Base-by-base conservation (phyloP, 495 filamentous ascomycete species). In the Tuber borchii region DNA sequence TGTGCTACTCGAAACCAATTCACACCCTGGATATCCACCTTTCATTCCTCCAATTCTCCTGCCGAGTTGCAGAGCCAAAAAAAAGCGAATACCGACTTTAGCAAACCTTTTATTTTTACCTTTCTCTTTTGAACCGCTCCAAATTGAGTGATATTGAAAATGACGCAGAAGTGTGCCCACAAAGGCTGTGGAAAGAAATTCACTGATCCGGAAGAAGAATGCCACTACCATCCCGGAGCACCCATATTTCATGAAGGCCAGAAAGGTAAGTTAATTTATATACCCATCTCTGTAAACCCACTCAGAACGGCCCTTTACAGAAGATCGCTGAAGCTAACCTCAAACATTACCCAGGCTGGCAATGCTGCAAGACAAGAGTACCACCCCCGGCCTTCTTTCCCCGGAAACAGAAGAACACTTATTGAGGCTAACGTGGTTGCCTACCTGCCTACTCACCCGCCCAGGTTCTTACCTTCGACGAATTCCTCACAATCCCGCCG, bases 181-280 rank as follows among this genome's bases (percentile, higher is more conserved):
- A 95, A 97, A 85, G 92, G 93, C 79, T 99, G 95, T 84, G 93
- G 91, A 81, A 99, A 97, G 87, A 83, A 86, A 42, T 99, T 93
- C 85, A 89, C 89, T 71, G 92, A 98, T 84, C 85, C 89, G 8
- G 89, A 94, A 68, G 96, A 97, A 84, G 87, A 90, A 74, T 99
- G 95, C 83, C 86, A 90, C 77, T 97, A 97, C 85, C 95, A 98
- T 86, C 93, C 95, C 71, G 94, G 94, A 61, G 94, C 93, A 69
- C 94, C 94, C 74, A 87, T 96, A 82, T 99, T 99, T 84, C 95
- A 99, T 84, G 95, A 99, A 86, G 95, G 95, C 65, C 95, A 98
- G 85, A 99, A 99, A 90, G 95, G 95, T 97, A 86, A 82, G 87
- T 84, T 77, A 42, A 77, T 73, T 75, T 69, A 79, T 73, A 45